phyloP scores from a whole-genome alignment of 1,284 basidiomycete species.

The Moniliophthora roreri region DNA sequence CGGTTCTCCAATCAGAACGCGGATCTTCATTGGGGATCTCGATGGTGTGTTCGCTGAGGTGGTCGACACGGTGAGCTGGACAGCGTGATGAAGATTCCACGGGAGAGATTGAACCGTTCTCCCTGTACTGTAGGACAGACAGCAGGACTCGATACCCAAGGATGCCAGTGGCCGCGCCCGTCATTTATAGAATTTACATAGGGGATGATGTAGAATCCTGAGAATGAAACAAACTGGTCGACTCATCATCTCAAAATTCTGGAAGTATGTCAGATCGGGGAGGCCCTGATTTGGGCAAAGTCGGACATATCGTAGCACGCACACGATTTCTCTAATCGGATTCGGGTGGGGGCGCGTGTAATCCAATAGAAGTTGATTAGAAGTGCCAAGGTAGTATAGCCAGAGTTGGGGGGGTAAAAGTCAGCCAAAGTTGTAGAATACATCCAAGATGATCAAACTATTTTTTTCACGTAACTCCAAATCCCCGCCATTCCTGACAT shows the following conservation, averaged over 20 bases:
- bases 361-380: conserved; percentile 41
- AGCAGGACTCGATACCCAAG: conserved; percentile 4
- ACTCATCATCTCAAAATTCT: conserved; percentile 42
- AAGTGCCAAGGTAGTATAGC: conserved; percentile 37
- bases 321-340: conserved; percentile 34
- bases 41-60: background rate
- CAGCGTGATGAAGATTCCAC: background rate
- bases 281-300: conserved; percentile 43
- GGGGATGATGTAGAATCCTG: conserved; percentile 30
- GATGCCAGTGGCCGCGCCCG: conserved; percentile 3
- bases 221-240: conserved; percentile 40
- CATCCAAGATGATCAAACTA: conserved; percentile 51
- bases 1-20: background rate
- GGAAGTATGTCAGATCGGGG: conserved; percentile 49
- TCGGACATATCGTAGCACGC: conserved; percentile 39
- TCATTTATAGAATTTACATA: conserved; percentile 42
- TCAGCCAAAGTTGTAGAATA: conserved; percentile 52
- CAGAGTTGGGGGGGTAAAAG: conserved; percentile 39
- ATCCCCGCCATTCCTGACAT: conserved; percentile 87
- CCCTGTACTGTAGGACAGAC: background rate
- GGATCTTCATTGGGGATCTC: background rate
- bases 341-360: conserved; percentile 25
- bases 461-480: conserved; percentile 92
- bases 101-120: background rate
- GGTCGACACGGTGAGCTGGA: background rate